Base-by-base conservation (phyloP, 2,329 filamentous ascomycete genomes). In the Aspergillus udagawae region DNA sequence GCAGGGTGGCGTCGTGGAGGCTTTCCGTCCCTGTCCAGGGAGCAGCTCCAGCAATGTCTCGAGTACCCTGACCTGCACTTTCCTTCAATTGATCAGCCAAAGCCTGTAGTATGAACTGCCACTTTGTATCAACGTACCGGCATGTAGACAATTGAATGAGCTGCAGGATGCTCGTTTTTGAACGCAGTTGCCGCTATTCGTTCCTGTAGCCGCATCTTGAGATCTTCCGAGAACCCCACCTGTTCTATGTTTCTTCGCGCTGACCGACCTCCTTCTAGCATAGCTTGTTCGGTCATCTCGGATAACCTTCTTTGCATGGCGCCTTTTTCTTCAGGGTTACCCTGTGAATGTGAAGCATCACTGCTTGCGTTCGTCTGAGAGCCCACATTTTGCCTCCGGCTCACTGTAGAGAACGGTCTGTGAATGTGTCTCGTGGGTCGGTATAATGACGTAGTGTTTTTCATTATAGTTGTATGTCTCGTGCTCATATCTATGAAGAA, bases 21-120 rank as follows among this genome's bases (percentile, higher is more conserved):
- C 78, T 79, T 74, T 97, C 94, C 12, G 83, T 80, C 2, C 93
- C 94, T 0, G 83, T 86, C 94, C 94, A 99, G 1, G 88, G 82
- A 56, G 82, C 76, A 6, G 86, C 84, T 0, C 82, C 79, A 1
- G 91, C 91, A 38, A 86, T 83, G 51, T 88, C 83, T 58, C 85
- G 82, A 1, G 88, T 89, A 12, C 87, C 88, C 63, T 82, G 80
- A 17, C 88, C 87, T 12, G 89, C 86, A n/a, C 83, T 82, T 3
- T 81, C 70, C 77, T 78, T 55, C 41, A 38, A 27, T 20, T 4
- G 27, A n/a, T 56, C 49, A 56, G 49, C 49, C 27, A 23, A 38
- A 21, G n/a, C 12, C 12, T 35, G 12, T 4, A 14, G 38, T 12
- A 12, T 21, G 2, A 25, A n/a, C 9, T 20, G 14, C 27, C 27